Base-by-base conservation (phyloP, 768 basidiomycete species). In the Auricularia sp. region DNA sequence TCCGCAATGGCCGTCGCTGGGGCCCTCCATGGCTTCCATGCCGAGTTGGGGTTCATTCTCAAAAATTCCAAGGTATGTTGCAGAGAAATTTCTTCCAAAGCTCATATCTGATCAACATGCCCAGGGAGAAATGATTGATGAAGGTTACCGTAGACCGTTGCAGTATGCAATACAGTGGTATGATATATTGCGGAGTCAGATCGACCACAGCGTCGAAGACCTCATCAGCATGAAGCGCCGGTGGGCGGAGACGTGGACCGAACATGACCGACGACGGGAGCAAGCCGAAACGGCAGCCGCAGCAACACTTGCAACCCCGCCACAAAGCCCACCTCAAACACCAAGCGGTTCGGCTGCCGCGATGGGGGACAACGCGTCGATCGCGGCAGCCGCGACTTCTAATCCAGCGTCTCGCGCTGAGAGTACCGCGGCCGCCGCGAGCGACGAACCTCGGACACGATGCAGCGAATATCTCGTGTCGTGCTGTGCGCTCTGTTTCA, bases 401-500 rank as follows among this genome's bases (percentile, higher is more conserved):
- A n/a, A n/a, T n/a, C n/a, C n/a, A n/a, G n/a, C n/a, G n/a, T n/a
- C n/a, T n/a, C n/a, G 39, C 18, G 47, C 47, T 1, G 47, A 51
- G 11, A 18, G 10, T 18, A 1, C 39, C 39, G 47, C 47, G 47
- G 47, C 14, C 6, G 18, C 16, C 21, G 5, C 2, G 10, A 5
- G 18, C 1, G 3, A 51, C 5, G 3, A 1, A 3, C 56, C 56
- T 29, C 6, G 56, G 69, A 23, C 69, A 69, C 59, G 62, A 68
- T 2, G 56, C 68, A 33, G 33, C 73, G 1, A 65, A 7, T 59
- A 51, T 3, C 47, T 79, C 3, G 72, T 70, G 18, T 65, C 71
- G 29, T 67, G 72, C 2, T 77, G 76, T 53, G 71, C 77, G 0
- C 72, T 73, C 0, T 80, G 77, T 54, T 78, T 77, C 64, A 73